Conservation (phyloP, 148 eudicot genomes). For the Amaranthus cruentus region DNA sequence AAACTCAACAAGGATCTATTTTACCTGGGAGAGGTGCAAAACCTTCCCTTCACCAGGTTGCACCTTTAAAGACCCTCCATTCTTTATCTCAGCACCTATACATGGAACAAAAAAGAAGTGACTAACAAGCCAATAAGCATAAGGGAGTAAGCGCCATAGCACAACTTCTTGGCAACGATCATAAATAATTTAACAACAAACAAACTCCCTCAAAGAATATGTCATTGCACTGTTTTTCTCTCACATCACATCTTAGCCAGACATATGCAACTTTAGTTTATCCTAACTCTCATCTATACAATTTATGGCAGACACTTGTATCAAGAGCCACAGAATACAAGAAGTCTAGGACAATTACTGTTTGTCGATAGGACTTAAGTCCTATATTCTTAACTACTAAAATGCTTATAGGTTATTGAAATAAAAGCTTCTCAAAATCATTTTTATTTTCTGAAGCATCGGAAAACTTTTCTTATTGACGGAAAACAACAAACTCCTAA, state of each 20-base stretch:
- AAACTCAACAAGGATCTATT: neutral
- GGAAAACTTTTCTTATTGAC: too few species aligned
- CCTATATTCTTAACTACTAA: neutral
- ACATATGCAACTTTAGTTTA: neutral
- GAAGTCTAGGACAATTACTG: neutral
- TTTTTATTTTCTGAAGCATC: too few species aligned
- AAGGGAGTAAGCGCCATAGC: neutral
- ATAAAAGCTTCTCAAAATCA: neutral
- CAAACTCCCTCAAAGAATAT: neutral
- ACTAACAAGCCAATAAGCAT: neutral
- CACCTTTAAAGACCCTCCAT: conserved; percentile 47
- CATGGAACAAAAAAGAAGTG: conserved; percentile 3
- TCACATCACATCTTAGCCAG: too few species aligned
- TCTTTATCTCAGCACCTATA: conserved; percentile 60
- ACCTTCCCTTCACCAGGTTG: conserved; percentile 42
- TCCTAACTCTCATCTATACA: neutral
- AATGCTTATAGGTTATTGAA: neutral
- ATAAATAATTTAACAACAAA: neutral
- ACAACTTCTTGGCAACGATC: neutral
- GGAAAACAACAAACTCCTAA: too few species aligned
- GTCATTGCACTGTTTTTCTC: too few species aligned
- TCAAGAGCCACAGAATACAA: neutral
- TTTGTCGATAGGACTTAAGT: neutral
- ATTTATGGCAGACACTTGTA: neutral
- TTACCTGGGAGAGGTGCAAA: conserved; percentile 74